Evolutionary conservation across 306 rosid species (phyloP), one percentile per base, ranked within the genome.

Genomic region (Senna siamea): DNA sequence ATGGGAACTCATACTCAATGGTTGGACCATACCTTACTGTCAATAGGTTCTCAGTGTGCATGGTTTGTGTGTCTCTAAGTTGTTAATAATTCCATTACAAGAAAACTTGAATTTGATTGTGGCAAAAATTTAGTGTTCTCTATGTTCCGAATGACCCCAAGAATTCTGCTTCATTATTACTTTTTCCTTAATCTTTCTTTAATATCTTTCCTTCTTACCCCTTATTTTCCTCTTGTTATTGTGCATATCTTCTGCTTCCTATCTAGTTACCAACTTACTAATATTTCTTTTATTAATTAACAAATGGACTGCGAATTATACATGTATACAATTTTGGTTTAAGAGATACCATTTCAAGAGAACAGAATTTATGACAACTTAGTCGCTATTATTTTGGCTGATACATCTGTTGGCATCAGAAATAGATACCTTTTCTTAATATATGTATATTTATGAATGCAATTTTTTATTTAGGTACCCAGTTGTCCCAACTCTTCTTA

Each of bases 401-500:
- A 60, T 60, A 18, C 23, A 34, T n/a, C n/a, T 35, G 23, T 60
- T 8, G 46, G 66, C 66, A 60, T 60, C 26, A 60, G 46, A 60
- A 60, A 9, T 12, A 15, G 35, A 60, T 9, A 34, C 26, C 22
- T 7, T 37, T 48, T 19, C 37, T 18, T 6, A 37, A 18, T 37
- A 38, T 19, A 38, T 19, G 28, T 43, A 35, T 34, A 35, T 60
- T 34, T 60, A 35, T 35, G 17, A 38, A 18, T 58, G 54, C 66
- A 40, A 53, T 48, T 30, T 70, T 59, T 54, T 75, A 63, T 81
- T 76, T 71, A 91, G 98, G 83, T 94, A 89, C 80, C 98, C 96
- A 44, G 96, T 94, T 77, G 73, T 88, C 79, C 98, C 98, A 74
- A 94, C 97, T 59, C 82, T 76, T 68, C 96, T 94, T 69, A 94